Evolutionary conservation across 257 asterid genomes (phyloP).

Genomic region (Solanum lignicaule): DNA sequence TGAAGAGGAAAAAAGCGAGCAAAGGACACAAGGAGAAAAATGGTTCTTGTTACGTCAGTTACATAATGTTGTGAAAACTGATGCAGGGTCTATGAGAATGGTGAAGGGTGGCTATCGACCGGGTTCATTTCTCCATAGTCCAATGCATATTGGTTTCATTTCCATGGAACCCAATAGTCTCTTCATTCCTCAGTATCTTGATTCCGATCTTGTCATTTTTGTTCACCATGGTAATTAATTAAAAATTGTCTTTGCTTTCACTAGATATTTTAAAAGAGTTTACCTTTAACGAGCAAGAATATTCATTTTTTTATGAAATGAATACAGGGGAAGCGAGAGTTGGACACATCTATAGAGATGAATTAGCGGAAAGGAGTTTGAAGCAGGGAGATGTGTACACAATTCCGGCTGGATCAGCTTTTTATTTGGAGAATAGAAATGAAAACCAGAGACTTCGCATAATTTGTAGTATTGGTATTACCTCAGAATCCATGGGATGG

Average conservation of each 20-base stretch:
- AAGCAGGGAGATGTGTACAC: slow-evolving; percentile 69
- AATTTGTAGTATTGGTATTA: slow-evolving; percentile 50
- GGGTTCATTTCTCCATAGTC: slow-evolving; percentile 1
- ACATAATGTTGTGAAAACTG: slow-evolving; percentile 44
- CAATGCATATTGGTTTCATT: slow-evolving; percentile 63
- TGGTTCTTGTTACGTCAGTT: slow-evolving; percentile 46
- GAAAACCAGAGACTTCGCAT: slow-evolving; percentile 57
- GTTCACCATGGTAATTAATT: slow-evolving; percentile 38
- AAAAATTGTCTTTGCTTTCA: not conserved
- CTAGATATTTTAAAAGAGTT: not conserved
- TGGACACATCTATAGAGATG: slow-evolving; percentile 64
- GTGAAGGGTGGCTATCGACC: slow-evolving; percentile 22
- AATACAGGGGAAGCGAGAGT: slow-evolving; percentile 65
- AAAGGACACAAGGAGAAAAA: slow-evolving; percentile 13
- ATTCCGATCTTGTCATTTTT: slow-evolving; percentile 64
- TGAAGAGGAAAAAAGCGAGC: not conserved
- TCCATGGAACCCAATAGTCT: slow-evolving; percentile 76
- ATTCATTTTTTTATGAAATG: not conserved
- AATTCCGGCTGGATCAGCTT: slow-evolving; percentile 65
- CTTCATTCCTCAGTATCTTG: slow-evolving; percentile 88
- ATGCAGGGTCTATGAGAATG: slow-evolving; percentile 62
- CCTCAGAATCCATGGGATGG: slow-evolving; percentile 43
- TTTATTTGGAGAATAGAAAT: slow-evolving; percentile 49
- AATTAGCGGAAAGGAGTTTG: slow-evolving; percentile 45
- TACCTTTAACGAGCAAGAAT: too few relatives aligned